phyloP scores from a whole-genome alignment of 768 basidiomycete genomes.

The Mycena pura region DNA sequence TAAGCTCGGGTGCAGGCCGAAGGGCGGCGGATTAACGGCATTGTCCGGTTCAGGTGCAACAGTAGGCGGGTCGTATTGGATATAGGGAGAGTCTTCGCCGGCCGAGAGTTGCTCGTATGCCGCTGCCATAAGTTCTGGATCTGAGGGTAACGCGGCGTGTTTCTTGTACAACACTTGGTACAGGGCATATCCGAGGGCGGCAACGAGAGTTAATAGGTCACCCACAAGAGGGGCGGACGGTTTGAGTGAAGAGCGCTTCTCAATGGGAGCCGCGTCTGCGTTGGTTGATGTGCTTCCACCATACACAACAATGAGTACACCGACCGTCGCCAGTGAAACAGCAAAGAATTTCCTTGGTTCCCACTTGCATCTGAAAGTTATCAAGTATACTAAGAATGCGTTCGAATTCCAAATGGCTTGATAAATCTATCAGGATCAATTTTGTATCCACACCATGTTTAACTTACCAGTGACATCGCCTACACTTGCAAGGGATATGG shows the following conservation, averaged over 20 bases:
- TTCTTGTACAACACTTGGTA: slow-evolving; percentile 90
- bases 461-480: slow-evolving; percentile 77
- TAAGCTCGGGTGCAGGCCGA: slow-evolving; percentile 86
- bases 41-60: slow-evolving; percentile 33
- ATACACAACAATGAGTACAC: slow-evolving; percentile 83
- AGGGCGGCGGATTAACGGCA: slow-evolving; percentile 67
- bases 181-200: slow-evolving; percentile 74
- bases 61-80: slow-evolving; percentile 18
- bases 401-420: slow-evolving; percentile 85
- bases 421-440: slow-evolving; percentile 20
- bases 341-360: slow-evolving; percentile 68
- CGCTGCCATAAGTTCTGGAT: slow-evolving; percentile 53
- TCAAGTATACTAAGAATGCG: slow-evolving; percentile 89
- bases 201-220: slow-evolving; percentile 74
- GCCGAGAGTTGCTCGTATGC: slow-evolving; percentile 54
- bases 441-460: not conserved
- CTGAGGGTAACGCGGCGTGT: slow-evolving; percentile 73
- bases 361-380: slow-evolving; percentile 74
- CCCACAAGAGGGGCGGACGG: slow-evolving; percentile 69
- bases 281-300: slow-evolving; percentile 57
- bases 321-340: slow-evolving; percentile 81
- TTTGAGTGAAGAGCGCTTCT: slow-evolving; percentile 28
- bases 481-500: slow-evolving; percentile 74
- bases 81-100: slow-evolving; percentile 39
- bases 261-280: slow-evolving; percentile 16